Base-by-base conservation (phyloP, 1,284 basidiomycete genomes). In the Ceratobasidium sp. region DNA sequence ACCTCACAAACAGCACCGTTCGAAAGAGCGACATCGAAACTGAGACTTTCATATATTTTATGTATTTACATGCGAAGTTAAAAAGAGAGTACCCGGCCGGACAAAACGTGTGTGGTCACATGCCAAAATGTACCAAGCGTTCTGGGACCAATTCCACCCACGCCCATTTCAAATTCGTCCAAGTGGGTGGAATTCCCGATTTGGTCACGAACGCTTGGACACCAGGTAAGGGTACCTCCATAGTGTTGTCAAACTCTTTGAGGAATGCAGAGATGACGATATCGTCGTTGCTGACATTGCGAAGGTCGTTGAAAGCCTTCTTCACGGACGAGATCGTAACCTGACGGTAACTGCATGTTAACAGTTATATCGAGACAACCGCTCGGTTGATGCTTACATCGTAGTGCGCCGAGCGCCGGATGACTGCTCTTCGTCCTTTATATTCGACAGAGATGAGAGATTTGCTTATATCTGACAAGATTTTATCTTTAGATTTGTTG, bases 1-100 rank as follows among this genome's bases (percentile, higher is more conserved):
- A 33, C 33, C 39, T 55, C 33, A 28, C 15, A 39, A 53, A 53
- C 5, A 4, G 46, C n/a, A 55, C 23, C 46, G 55, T 28, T 69
- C 49, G 67, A 69, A 53, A 53, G 46, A 18, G 46, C 49, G n/a
- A 49, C 67, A 69, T 69, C 67, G 67, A 69, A 69, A 69, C 55
- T 39, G 28, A 10, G 55, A 53, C 3, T 69, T 33, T 55, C 12
- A 26, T 69, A 33, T 55, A 9, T 39, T 33, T 7, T 39, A 69
- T 55, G 51, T 69, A 39, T 40, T 3, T 69, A 23, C 18, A 6
- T 55, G n/a, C 33, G 49, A 55, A 69, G 33, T 55, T 69, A 12
- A 23, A 20, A 3, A 51, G 5, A 3, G 26, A 15, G 18, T 40
- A 55, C 44, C 9, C 6, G 49, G 67, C 4, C 49, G 3, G 3